Base-by-base conservation (phyloP, 257 asterid genomes). In the Lycium barbarum region DNA sequence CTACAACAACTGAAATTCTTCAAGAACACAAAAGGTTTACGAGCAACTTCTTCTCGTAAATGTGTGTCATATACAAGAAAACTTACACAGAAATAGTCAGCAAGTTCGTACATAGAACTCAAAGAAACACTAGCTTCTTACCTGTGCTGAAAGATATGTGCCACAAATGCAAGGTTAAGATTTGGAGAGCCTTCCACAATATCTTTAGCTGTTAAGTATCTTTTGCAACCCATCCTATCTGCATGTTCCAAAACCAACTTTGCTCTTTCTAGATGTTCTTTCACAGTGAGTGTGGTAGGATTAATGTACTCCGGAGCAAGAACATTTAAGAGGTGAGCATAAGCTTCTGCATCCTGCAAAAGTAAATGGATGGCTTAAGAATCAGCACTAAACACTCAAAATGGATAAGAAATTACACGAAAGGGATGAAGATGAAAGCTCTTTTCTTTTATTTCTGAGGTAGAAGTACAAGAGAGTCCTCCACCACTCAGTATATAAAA, bases 61-160 rank as follows among this genome's bases (percentile, higher is more conserved):
- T 53, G 26, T 53, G 26, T 26, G 65, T 26, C 43, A 53, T 55
- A 53, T 7, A 14, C 82, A 36, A 61, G 54, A 40, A 22, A 67
- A 26, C 54, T 62, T 81, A n/a, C 68, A 68, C 58, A 9, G 45
- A 10, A 51, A 35, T 20, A 67, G 36, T 9, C 43, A 45, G 26
- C 14, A 83, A 54, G 65, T 45, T 35, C 36, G 18, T 14, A 43
- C 5, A 4, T 67, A 11, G 67, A 58, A 26, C 38, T 20, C 38
- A 18, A 40, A 45, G 57, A 58, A 61, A 67, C 47, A 83, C 43
- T 71, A 45, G 80, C 90, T 85, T 81, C 90, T 84, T 84, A 93
- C 99, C 99, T 93, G 82, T 94, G 99, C 94, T 97, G 99, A 88
- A 97, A 97, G 86, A 97, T 91, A 85, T 93, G 99, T 33, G 99